A percentile compares a stretch with the other conserved stretches of the same genome.
phyloP scores from a whole-genome alignment of 225 moss, liverwort and hornwort species.

The Sphagnum contortum region DNA sequence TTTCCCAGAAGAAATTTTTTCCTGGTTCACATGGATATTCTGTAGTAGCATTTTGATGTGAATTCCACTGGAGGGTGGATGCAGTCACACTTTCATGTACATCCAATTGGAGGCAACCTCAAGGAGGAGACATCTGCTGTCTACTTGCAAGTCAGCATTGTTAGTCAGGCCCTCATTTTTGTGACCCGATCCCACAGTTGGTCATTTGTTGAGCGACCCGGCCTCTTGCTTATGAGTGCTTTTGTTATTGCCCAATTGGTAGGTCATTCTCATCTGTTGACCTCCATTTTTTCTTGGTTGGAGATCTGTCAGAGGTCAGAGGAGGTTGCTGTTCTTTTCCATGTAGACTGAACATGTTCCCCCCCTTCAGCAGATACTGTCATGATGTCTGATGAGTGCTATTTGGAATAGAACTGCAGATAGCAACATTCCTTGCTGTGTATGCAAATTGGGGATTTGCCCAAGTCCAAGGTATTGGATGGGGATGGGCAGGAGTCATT shows the following conservation, averaged over 20 bases:
- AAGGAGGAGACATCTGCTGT: slow-evolving; percentile 23
- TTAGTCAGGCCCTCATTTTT: slow-evolving; percentile 47
- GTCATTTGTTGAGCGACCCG: slow-evolving; percentile 40
- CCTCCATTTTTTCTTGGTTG: too few relatives aligned
- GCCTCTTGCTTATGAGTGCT: slow-evolving; percentile 20
- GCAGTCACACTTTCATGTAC: slow-evolving; percentile 27
- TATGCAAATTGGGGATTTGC: slow-evolving; percentile 63
- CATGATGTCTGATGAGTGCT: too few relatives aligned
- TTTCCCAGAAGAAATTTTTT: too few relatives aligned
- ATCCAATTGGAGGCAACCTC: slow-evolving; percentile 9
- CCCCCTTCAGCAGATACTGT: too few relatives aligned
- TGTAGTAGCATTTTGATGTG: too few relatives aligned
- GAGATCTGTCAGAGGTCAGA: too few relatives aligned
- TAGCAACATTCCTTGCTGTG: slow-evolving; percentile 61
- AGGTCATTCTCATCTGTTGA: background rate
- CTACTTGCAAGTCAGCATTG: slow-evolving; percentile 50
- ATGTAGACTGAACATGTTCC: too few relatives aligned
- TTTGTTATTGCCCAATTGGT: slow-evolving; percentile 40
- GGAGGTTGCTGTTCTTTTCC: too few relatives aligned
- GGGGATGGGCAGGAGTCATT: slow-evolving; percentile 67
- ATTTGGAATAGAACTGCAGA: slow-evolving; percentile 8
- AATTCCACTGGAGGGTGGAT: background rate
- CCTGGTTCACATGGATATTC: too few relatives aligned
- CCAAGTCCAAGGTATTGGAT: slow-evolving; percentile 37
- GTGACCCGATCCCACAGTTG: slow-evolving; percentile 46